phyloP scores from a whole-genome alignment of 108 stramenopile species.

The Fistulifera pelliculosa region DNA sequence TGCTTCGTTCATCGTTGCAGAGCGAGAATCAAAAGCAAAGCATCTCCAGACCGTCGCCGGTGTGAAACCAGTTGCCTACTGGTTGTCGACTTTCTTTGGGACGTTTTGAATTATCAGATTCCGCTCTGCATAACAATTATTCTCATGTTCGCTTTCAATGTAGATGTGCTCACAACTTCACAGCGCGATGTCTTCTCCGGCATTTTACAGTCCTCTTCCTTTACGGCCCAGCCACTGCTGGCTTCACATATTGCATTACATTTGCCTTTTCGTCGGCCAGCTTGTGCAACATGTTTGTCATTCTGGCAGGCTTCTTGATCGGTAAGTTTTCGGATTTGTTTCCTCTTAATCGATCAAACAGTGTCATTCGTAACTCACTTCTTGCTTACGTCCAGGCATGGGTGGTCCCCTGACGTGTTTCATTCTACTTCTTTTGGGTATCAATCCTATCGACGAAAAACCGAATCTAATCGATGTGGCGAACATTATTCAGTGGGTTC shows the following conservation, averaged over 20 bases:
- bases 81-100: slow-evolving; percentile 92
- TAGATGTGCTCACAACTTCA: slow-evolving; percentile 48
- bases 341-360: no score
- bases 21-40: slow-evolving; percentile 92
- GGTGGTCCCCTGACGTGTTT: slow-evolving; percentile 46
- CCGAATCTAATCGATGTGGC: slow-evolving; percentile 3
- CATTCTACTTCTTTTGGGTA: slow-evolving; percentile 45
- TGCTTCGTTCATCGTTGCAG: slow-evolving; percentile 91
- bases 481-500: slow-evolving; percentile 45
- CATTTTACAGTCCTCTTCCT: slow-evolving; percentile 63
- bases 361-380: no score
- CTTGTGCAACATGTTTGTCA: slow-evolving; percentile 75
- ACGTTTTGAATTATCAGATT: slow-evolving; percentile 87
- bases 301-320: slow-evolving; percentile 89
- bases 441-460: slow-evolving; percentile 27
- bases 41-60: slow-evolving; percentile 97
- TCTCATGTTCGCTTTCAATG: slow-evolving; percentile 65
- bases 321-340: no score
- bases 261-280: slow-evolving; percentile 83
- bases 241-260: slow-evolving; percentile 85
- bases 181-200: slow-evolving; percentile 45
- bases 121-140: slow-evolving; percentile 69
- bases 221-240: slow-evolving; percentile 89
- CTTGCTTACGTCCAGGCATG: no score
- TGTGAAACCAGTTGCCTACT: slow-evolving; percentile 83